Evolutionary conservation across 2,329 filamentous ascomycete species (phyloP).

Genomic region (Talaromyces albobiverticillius): DNA sequence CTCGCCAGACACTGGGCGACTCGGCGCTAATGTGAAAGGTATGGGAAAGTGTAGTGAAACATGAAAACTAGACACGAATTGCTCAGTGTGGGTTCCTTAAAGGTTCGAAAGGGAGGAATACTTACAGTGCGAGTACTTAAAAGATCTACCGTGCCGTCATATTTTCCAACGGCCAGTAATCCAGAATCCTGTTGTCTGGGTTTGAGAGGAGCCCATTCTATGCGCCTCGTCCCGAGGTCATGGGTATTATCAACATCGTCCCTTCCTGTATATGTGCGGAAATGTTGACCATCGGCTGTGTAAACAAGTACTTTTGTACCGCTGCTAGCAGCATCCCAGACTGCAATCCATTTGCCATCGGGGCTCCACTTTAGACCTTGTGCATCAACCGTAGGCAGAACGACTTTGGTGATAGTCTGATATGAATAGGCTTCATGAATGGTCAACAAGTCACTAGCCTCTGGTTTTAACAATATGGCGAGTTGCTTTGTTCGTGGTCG

Average conservation of each 20-base stretch:
- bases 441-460: slow-evolving; percentile 36
- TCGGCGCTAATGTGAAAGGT: slow-evolving; percentile 28
- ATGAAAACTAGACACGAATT: slow-evolving; percentile 28
- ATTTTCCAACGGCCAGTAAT: slow-evolving; percentile 49
- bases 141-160: slow-evolving; percentile 50
- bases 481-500: slow-evolving; percentile 39
- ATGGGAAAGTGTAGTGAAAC: slow-evolving; percentile 33
- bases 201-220: slow-evolving; percentile 52
- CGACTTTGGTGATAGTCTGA: slow-evolving; percentile 30
- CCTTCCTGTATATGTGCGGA: slow-evolving; percentile 49
- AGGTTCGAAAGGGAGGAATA: not conserved
- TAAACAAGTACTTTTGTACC: slow-evolving; percentile 54
- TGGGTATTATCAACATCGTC: slow-evolving; percentile 33
- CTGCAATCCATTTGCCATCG: slow-evolving; percentile 58
- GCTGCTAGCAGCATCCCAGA: slow-evolving; percentile 54
- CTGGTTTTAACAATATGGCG: slow-evolving; percentile 39
- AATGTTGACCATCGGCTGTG: slow-evolving; percentile 59
- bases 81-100: not conserved
- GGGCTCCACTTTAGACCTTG: slow-evolving; percentile 59
- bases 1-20: slow-evolving; percentile 34
- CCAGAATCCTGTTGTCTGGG: slow-evolving; percentile 27
- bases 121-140: slow-evolving; percentile 43
- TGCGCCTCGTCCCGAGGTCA: slow-evolving; percentile 50
- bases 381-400: slow-evolving; percentile 53
- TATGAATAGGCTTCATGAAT: slow-evolving; percentile 37